phyloP scores from a whole-genome alignment of 805 yeast species.

The Saccharomycopsis schoenii region DNA sequence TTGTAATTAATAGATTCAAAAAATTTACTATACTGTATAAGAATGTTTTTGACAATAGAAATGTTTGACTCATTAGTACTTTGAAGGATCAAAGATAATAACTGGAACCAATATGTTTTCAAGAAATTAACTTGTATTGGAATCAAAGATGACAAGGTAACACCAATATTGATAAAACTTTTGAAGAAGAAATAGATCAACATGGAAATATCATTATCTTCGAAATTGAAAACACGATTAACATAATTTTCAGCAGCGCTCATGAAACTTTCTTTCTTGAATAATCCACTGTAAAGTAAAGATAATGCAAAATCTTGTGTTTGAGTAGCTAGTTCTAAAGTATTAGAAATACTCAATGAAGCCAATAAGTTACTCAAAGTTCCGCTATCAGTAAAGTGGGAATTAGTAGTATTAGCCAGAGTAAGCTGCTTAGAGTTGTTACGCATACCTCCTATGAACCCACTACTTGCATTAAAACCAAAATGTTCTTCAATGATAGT shows the following conservation, averaged over 20 bases:
- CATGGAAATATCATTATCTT: conserved; percentile 3
- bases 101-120: conserved; percentile 10
- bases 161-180: conserved; percentile 11
- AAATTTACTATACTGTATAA: conserved; percentile 10
- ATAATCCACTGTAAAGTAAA: conserved; percentile 13
- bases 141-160: conserved; percentile 3
- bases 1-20: conserved; percentile 2
- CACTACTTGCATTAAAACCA: conserved; percentile 5
- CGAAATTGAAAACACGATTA: conserved; percentile 1
- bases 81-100: conserved; percentile 12
- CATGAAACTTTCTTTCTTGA: conserved; percentile 13
- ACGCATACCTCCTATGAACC: neutral
- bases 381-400: conserved; percentile 1
- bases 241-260: conserved; percentile 7
- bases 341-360: neutral
- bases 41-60: conserved; percentile 8
- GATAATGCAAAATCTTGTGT: conserved; percentile 15
- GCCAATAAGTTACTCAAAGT: conserved; percentile 4
- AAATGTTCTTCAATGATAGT: conserved; percentile 10
- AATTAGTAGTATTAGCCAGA: neutral
- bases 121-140: conserved; percentile 5
- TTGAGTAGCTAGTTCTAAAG: conserved; percentile 2
- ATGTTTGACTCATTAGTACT: conserved; percentile 9
- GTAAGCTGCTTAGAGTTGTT: neutral
- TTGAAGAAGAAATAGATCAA: conserved; percentile 13